Evolutionary conservation across 2,329 filamentous ascomycete species (phyloP), one percentile per base, ranked within the genome.

Genomic region (Ophiognomonia clavigignenti-juglandacearum): DNA sequence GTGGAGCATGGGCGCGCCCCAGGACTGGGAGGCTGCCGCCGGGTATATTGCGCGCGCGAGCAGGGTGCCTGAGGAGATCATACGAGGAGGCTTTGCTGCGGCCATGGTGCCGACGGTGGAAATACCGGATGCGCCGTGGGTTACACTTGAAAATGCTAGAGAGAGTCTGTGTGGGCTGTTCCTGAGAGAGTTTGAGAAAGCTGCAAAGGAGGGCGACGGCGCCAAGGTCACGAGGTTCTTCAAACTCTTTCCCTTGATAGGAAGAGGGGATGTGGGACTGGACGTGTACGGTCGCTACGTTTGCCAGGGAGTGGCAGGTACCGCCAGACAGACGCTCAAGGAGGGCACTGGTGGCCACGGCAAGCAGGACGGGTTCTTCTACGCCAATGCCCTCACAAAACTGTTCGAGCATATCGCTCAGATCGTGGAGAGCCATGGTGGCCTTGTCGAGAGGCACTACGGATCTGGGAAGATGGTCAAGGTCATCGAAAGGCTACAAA

Each of bases 11-110:
- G 93, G 92, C 27, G 92, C 91, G 4, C 89, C 93, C 35, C 93
- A 98, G 66, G 93, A 98, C 70, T 98, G 93, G 93, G 93, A 98
- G 67, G 93, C 89, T 3, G 93, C 93, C 4, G 93, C 93, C 2
- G 86, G 80, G 39, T 97, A 97, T 65, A 77, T 98, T 49, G 82
- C 86, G 53, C 81, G 92, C 37, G 91, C 93, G 6, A 83, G 83
- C 51, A 83, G 86, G 56, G 83, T 98, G 11, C 91, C 92, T 0
- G 77, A 83, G 42, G 75, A 85, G 1, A 92, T 98, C 42, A 76
- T 91, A 42, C 78, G 86, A 55, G 89, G 93, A 22, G 79, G 82
- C 14, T 98, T 98, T 62, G 92, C 93, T 1, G 86, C 91, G 29
- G 82, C 89, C 54, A 92, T 96, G 61, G 93, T 98, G 8, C 93